Evolutionary conservation across 164 flowering plant species (phyloP).

Genomic region (Piper longum): DNA sequence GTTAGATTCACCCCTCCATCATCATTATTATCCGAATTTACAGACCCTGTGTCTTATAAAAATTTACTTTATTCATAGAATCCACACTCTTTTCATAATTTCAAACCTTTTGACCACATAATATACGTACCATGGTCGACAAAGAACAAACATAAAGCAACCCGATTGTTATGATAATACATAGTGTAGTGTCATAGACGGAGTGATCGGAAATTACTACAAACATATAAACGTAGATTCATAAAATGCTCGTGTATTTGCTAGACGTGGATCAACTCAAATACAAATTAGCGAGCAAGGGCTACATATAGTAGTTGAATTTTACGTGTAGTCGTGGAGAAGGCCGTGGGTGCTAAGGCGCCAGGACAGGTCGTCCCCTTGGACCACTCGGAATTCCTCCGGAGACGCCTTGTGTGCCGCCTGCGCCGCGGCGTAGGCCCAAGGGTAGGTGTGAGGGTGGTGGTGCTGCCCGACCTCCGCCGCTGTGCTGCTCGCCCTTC

Average conservation of each 20-base stretch:
- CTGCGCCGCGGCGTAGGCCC: conserved; percentile 17
- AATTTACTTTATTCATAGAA: too few relatives aligned
- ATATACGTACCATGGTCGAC: too few relatives aligned
- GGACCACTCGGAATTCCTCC: conserved; percentile 44
- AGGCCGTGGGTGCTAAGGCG: conserved; percentile 60
- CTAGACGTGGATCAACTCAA: not conserved
- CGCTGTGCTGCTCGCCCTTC: conserved; percentile 58
- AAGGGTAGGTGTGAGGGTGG: conserved; percentile 15
- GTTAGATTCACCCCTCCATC: not conserved
- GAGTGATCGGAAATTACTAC: too few relatives aligned
- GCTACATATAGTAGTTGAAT: too few relatives aligned
- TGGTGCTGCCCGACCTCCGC: conserved; percentile 15
- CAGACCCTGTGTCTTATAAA: too few relatives aligned
- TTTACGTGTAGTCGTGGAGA: conserved; percentile 54
- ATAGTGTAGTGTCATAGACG: too few relatives aligned
- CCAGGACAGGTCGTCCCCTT: conserved; percentile 55
- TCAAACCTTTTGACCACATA: too few relatives aligned
- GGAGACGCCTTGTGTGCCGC: conserved; percentile 22
- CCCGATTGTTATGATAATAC: too few relatives aligned
- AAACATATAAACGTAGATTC: too few relatives aligned
- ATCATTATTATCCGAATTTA: not conserved
- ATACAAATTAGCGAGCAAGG: not conserved
- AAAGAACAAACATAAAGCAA: too few relatives aligned
- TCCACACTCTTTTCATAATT: too few relatives aligned
- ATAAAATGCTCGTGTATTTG: too few relatives aligned